Evolutionary conservation across 805 yeast genomes (phyloP).

Genomic region (Zygosaccharomyces bailii): DNA sequence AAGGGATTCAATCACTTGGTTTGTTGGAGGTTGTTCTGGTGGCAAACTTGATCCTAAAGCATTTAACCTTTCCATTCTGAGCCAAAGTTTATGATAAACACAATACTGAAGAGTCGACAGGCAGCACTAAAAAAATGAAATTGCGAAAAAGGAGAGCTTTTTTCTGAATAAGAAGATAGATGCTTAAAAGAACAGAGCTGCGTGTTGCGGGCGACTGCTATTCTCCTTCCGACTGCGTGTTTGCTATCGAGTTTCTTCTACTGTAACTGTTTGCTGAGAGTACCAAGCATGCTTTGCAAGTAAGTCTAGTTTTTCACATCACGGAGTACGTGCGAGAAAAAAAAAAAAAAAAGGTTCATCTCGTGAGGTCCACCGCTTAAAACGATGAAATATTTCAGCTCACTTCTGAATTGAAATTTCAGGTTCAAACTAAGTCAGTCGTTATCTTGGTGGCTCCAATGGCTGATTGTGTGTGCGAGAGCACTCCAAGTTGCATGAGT

Average conservation of each 20-base stretch:
- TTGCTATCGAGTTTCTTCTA: neutral
- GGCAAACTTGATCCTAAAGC: slow-evolving; percentile 29
- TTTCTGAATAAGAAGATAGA: no score
- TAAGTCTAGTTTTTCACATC: neutral
- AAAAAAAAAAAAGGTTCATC: neutral
- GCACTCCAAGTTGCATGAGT: slow-evolving; percentile 4
- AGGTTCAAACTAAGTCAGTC: neutral
- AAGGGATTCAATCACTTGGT: slow-evolving; percentile 33
- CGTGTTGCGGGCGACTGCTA: neutral
- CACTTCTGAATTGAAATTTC: neutral
- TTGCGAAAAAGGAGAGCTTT: no score
- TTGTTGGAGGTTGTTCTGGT: slow-evolving; percentile 33
- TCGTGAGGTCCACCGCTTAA: neutral
- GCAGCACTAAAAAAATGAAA: no score
- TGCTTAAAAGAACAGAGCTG: neutral
- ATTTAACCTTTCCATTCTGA: slow-evolving; percentile 25
- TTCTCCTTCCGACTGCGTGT: neutral
- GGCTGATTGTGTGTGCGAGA: slow-evolving; percentile 9
- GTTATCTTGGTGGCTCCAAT: neutral
- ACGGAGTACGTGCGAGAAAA: neutral
- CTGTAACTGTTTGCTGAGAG: neutral
- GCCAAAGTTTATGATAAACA: neutral
- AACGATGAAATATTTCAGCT: neutral
- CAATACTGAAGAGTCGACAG: no score
- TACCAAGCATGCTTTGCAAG: neutral